phyloP scores from a whole-genome alignment of 345 rosid genomes.

The Trapa incisa region DNA sequence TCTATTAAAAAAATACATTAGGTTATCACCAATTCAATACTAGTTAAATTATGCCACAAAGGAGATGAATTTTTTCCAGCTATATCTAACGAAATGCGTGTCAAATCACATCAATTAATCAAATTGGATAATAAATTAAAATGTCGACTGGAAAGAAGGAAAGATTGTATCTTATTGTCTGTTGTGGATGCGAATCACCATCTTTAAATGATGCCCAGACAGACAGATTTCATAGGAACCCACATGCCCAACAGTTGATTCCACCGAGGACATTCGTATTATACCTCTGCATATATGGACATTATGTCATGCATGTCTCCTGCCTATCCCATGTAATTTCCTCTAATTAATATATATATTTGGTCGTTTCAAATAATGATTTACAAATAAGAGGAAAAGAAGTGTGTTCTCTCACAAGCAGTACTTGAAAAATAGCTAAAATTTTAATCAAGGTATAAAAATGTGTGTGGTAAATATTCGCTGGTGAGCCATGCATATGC shows the following conservation, averaged over 20 bases:
- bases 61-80: too few species aligned
- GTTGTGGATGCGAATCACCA: conserved; percentile 24
- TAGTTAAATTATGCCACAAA: too few species aligned
- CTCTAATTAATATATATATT: neutral
- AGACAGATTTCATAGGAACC: conserved; percentile 11
- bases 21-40: too few species aligned
- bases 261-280: neutral
- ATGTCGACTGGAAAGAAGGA: conserved; percentile 21
- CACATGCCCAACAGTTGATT: conserved; percentile 2
- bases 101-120: too few species aligned
- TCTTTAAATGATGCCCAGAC: neutral
- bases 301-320: neutral
- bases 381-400: neutral
- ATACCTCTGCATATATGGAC: neutral
- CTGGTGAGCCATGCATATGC: too few species aligned
- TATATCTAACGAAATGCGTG: too few species aligned
- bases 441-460: too few species aligned
- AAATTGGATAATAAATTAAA: neutral
- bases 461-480: too few species aligned
- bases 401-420: too few species aligned
- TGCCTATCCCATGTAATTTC: neutral
- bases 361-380: too few species aligned
- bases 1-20: too few species aligned
- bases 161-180: conserved; percentile 38
- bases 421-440: too few species aligned